phyloP scores from a whole-genome alignment of 768 basidiomycete genomes.

The Pleurotus eryngii region DNA sequence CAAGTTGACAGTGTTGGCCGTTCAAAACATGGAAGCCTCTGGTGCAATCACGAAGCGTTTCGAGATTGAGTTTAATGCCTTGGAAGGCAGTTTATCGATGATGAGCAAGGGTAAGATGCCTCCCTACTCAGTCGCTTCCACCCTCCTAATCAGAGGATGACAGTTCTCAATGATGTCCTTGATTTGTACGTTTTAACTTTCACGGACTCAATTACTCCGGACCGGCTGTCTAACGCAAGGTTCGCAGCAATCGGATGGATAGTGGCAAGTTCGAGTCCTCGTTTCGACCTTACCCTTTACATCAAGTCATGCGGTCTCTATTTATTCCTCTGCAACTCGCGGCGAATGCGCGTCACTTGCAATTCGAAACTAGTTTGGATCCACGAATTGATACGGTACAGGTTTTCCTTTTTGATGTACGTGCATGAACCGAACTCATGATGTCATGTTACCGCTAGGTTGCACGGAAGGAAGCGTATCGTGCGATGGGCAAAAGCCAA shows the following conservation, averaged over 20 bases:
- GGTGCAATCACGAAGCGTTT: slow-evolving; percentile 56
- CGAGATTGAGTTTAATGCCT: slow-evolving; percentile 70
- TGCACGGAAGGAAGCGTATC: slow-evolving; percentile 42
- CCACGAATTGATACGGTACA: slow-evolving; percentile 45
- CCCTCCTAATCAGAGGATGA: too few relatives aligned
- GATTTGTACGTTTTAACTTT: slow-evolving; percentile 40
- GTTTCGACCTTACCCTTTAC: slow-evolving; percentile 55
- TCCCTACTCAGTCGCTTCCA: too few relatives aligned
- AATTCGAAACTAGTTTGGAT: slow-evolving; percentile 57
- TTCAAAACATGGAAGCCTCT: slow-evolving; percentile 74
- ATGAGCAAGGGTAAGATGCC: slow-evolving; percentile 62
- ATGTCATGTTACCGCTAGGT: slow-evolving; percentile 24
- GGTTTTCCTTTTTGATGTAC: not conserved
- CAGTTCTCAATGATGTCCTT: slow-evolving; percentile 62
- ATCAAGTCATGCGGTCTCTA: slow-evolving; percentile 57
- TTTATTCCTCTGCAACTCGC: slow-evolving; percentile 53
- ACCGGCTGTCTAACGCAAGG: not conserved
- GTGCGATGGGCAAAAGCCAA: slow-evolving; percentile 37
- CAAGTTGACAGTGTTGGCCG: slow-evolving; percentile 46
- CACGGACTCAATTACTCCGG: not conserved
- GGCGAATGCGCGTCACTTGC: slow-evolving; percentile 55
- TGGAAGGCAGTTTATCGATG: slow-evolving; percentile 65
- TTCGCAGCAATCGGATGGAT: slow-evolving; percentile 60
- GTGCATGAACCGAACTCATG: not conserved
- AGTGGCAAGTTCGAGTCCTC: slow-evolving; percentile 63